Evolutionary conservation across 106 monocot species (phyloP), one percentile per base, ranked within the genome.

Genomic region (Apostasia shenzhenica): DNA sequence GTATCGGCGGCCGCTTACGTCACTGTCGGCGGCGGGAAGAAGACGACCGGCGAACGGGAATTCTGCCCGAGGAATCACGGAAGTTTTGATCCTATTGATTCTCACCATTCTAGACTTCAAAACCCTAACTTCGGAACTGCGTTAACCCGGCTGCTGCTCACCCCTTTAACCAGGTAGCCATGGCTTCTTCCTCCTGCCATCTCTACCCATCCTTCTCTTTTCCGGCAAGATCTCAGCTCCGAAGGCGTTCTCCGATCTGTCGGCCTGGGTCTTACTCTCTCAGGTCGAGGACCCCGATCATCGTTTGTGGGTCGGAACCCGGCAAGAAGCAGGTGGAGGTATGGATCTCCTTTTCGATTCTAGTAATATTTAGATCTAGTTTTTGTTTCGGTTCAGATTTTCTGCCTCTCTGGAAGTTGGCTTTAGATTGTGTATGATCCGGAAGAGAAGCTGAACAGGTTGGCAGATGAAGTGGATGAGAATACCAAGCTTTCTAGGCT

Each of bases 391-490:
- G 8, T 41, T 14, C 66, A 69, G 7, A 45, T 60, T 71, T 4
- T 67, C 0, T 50, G 50, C 11, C 44, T 71, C 13, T 61, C 59
- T 45, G 8, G 7, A 14, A 2, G 56, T 52, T 14, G 48, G 41
- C 59, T 74, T 54, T 66, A 91, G 92, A 79, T 97, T 45, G 83
- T 80, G 45, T 92, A 92, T 73, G 73, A 92, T 65, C 84, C 83
- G 45, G 90, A 93, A 49, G 81, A 79, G 6, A 92, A 70, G 83
- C 62, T 92, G 6, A 87, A 90, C 64, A 87, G 70, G 59, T 77
- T 90, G 73, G 90, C 83, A 4, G 89, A 90, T 81, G 92, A 99
- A 55, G 77, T 90, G 70, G 97, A 93, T 54, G 85, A 70, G 73
- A 81, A 71, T 61, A 6, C 75, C 49, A 83, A 85, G 54, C 81